A percentile compares a stretch with the other conserved stretches of the same genome.
These are phyloP conservation scores for Neofusicoccum cordaticola DNA, from an alignment of 2,329 filamentous ascomycete genomes.

Conservation along the genomic window DNA sequence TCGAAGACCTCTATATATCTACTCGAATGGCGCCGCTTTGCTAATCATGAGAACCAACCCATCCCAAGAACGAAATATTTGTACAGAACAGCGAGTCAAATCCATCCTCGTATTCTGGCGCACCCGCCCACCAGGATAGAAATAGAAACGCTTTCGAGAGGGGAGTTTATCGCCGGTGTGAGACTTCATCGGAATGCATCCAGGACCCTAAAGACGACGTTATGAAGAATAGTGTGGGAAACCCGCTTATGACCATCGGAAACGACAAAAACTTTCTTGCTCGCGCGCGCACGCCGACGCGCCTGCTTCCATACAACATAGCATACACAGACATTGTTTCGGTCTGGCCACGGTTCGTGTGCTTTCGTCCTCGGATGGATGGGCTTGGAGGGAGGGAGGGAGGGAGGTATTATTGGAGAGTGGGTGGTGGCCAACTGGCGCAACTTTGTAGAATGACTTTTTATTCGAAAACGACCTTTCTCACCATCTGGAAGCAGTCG, in stretches of 20 bases:
- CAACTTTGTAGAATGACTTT: background rate
- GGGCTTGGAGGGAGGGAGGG: background rate
- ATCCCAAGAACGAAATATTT: slow-evolving; percentile 6
- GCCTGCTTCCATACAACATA: background rate
- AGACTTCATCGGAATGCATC: slow-evolving; percentile 11
- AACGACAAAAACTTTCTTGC: background rate
- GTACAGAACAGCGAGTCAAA: background rate
- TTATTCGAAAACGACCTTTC: slow-evolving; percentile 12
- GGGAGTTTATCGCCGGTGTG: slow-evolving; percentile 4
- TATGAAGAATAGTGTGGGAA: background rate
- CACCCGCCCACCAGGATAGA: background rate
- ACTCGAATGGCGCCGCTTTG: slow-evolving; percentile 6
- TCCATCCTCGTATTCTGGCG: background rate
- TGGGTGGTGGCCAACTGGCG: background rate
- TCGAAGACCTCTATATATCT: slow-evolving; percentile 2
- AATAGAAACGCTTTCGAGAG: background rate
- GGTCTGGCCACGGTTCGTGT: background rate
- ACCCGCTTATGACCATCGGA: background rate
- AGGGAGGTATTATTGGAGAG: background rate
- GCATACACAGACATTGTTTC: slow-evolving; percentile 5
- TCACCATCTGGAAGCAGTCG: background rate
- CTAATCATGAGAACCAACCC: background rate
- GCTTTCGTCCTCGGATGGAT: slow-evolving; percentile 2
- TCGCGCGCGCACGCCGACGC: background rate
- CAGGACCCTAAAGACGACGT: background rate